Conservation (phyloP, 176 grass and related monocot genomes). For the Coix lacrymajobi region DNA sequence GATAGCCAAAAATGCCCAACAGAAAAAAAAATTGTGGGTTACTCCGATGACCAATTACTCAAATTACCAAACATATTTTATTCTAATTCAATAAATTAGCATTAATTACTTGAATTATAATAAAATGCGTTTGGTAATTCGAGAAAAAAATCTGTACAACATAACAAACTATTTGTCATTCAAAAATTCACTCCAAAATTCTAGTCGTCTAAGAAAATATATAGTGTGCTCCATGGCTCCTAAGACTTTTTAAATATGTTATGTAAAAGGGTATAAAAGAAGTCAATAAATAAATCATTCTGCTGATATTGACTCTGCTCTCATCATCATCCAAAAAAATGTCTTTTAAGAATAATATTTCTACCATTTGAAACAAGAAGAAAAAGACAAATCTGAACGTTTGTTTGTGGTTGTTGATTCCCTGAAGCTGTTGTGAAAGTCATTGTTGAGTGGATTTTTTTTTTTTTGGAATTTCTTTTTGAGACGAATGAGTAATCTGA, state of each 20-base stretch:
- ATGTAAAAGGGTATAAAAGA: not conserved
- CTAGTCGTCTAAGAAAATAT: not conserved
- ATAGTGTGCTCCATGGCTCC: not conserved
- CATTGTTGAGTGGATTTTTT: not conserved
- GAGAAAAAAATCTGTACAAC: too few species aligned
- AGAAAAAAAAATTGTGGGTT: not conserved
- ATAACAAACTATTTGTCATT: not conserved
- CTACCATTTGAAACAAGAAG: not conserved
- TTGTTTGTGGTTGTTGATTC: not conserved
- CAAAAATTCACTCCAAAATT: not conserved
- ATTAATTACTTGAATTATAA: not conserved
- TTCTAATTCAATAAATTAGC: too few species aligned
- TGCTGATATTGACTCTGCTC: not conserved
- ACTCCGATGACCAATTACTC: too few species aligned
- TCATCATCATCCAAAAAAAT: not conserved
- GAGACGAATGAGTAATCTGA: not conserved
- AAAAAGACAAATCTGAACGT: not conserved
- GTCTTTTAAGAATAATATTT: not conserved
- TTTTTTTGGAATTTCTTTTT: not conserved
- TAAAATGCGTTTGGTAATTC: not conserved
- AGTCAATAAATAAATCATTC: not conserved
- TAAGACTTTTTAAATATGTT: not conserved
- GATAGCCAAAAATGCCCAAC: not conserved
- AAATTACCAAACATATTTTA: too few species aligned
- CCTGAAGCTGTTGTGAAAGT: not conserved